phyloP scores from a whole-genome alignment of 768 basidiomycete species.

The Suillus hirtellus region DNA sequence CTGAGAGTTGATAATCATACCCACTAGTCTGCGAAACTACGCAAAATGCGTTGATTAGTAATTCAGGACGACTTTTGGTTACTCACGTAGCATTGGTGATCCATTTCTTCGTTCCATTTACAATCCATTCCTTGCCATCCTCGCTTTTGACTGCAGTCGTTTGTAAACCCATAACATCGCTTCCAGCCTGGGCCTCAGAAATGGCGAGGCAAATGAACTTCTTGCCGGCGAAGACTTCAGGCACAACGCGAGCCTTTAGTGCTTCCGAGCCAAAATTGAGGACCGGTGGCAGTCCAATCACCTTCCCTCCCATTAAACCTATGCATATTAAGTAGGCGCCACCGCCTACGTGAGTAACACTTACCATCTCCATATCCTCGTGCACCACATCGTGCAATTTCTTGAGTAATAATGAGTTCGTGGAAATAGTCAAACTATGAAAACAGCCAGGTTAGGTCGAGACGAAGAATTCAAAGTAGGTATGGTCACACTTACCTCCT shows the following conservation, averaged over 20 bases:
- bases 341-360: neutral
- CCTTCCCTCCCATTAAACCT: conserved; percentile 55
- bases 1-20: conserved; percentile 11
- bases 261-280: conserved; percentile 62
- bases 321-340: neutral
- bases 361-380: conserved; percentile 70
- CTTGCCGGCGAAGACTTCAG: conserved; percentile 57
- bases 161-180: conserved; percentile 64
- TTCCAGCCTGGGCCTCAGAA: conserved; percentile 73
- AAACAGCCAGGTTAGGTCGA: conserved; percentile 19
- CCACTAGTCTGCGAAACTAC: conserved; percentile 47
- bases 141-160: conserved; percentile 62
- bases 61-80: neutral
- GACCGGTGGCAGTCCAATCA: conserved; percentile 73
- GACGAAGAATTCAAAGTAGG: neutral
- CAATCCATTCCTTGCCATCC: conserved; percentile 68
- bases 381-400: conserved; percentile 52
- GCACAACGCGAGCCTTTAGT: conserved; percentile 47
- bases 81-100: conserved; percentile 58
- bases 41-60: neutral
- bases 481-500: conserved; percentile 48
- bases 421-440: conserved; percentile 68
- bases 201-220: conserved; percentile 77
- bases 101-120: conserved; percentile 79
- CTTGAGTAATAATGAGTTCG: conserved; percentile 67